Percentiles rank a stretch among this genome's conserved stretches.
Evolutionary conservation across 345 rosid species (phyloP).

Genomic region (Aquilaria malaccensis): DNA sequence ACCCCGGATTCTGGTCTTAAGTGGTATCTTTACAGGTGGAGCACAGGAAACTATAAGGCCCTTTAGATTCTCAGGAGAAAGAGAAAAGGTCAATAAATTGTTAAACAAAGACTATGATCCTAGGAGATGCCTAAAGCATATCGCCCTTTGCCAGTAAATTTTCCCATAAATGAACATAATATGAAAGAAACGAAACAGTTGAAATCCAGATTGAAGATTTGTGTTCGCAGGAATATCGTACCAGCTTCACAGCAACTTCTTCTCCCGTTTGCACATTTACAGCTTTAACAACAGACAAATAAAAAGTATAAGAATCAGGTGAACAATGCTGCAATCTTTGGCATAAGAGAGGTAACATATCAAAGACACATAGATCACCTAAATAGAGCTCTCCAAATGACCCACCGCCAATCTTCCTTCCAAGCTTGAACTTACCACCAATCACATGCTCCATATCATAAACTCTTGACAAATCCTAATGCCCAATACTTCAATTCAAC

Average conservation of each 20-base stretch:
- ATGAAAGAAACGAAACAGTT: too few species aligned
- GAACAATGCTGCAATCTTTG: background rate
- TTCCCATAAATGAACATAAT: too few species aligned
- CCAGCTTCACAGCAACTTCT: conserved; percentile 83
- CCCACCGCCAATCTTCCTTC: conserved; percentile 80
- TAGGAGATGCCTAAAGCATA: too few species aligned
- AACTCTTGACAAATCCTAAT: conserved; percentile 6
- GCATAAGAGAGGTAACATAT: background rate
- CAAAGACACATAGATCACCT: conserved; percentile 21
- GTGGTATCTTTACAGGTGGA: too few species aligned
- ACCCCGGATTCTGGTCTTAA: too few species aligned
- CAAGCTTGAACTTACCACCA: conserved; percentile 66
- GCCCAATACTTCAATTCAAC: conserved; percentile 11
- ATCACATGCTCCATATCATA: conserved; percentile 47
- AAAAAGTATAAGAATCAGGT: background rate
- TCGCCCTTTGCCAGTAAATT: too few species aligned
- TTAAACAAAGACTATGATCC: too few species aligned
- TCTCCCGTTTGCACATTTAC: conserved; percentile 79
- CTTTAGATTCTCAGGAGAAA: too few species aligned
- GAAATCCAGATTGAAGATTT: background rate
- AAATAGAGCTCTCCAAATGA: conserved; percentile 77
- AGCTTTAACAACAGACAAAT: conserved; percentile 26
- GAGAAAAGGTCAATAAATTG: too few species aligned
- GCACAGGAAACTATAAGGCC: too few species aligned
- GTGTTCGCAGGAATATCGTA: conserved; percentile 13